These are phyloP conservation scores for Lycium ferocissimum DNA, from an alignment of 257 asterid species.

Conservation along the genomic window DNA sequence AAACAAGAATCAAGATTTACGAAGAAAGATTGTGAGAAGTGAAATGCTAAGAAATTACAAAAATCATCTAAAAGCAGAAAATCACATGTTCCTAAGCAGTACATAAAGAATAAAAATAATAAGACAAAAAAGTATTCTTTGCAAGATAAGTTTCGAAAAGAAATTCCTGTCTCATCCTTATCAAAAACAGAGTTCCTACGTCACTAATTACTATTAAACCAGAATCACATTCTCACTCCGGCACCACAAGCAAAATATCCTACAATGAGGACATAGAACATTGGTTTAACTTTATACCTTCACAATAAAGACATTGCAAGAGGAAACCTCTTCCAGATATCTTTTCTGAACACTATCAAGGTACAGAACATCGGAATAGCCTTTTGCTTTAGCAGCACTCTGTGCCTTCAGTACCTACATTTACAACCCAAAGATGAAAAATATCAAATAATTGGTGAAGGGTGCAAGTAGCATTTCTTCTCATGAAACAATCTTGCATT, in stretches of 20 bases:
- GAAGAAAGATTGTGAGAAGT: neutral
- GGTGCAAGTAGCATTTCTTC: constrained; percentile 18
- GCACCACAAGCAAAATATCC: neutral
- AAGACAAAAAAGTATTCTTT: neutral
- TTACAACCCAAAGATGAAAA: constrained; percentile 8
- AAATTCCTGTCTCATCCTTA: neutral
- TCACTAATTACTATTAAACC: neutral
- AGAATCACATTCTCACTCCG: neutral
- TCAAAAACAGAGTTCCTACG: neutral
- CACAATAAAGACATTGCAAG: constrained; percentile 91
- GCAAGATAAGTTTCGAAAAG: neutral
- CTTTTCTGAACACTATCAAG: constrained; percentile 77
- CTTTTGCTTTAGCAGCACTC: constrained; percentile 93
- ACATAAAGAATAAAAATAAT: neutral
- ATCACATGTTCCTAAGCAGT: neutral
- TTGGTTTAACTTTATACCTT: constrained; percentile 35
- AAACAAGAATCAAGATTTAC: neutral
- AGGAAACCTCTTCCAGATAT: constrained; percentile 94
- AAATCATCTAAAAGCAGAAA: constrained; percentile 5
- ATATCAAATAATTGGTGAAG: neutral
- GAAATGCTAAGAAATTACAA: neutral
- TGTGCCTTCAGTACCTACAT: constrained; percentile 88
- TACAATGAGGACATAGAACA: neutral
- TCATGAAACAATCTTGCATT: constrained; percentile 6
- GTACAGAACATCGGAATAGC: constrained; percentile 87